Evolutionary conservation across 2,329 filamentous ascomycete genomes (phyloP), one percentile per base, ranked within the genome.

Genomic region (Trichoderma sp.): DNA sequence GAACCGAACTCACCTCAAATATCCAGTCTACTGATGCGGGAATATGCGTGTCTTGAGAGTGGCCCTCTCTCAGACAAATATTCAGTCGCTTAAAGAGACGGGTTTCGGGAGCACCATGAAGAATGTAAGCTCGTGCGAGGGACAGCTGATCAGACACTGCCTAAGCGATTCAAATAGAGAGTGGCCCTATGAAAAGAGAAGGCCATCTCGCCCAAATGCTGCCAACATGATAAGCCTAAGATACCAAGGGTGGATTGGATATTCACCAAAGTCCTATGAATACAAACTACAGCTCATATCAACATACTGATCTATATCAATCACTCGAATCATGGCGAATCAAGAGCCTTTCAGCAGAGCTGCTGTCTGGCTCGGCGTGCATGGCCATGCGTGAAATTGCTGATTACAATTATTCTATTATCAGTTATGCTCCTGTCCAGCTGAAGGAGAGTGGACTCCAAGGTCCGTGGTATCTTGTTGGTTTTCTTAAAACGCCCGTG

Each of bases 391-490:
- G 53, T 64, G 59, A 68, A 64, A 54, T 64, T 68, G 58, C n/a
- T 15, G 34, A 68, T 68, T 68, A 68, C 22, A 68, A 68, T 68
- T 68, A 68, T 32, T 68, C 39, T 60, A 64, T 68, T 64, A 42
- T 39, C 32, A 60, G 53, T 48, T 67, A 22, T 60, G n/a, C 52
- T 67, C 57, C 50, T 45, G 59, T 57, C 42, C 59, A 58, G 50
- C 34, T 37, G 48, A 66, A 59, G 35, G 57, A 32, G 66, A 34
- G 37, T 50, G 52, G 64, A 48, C 34, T 57, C 54, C 8, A 17
- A 59, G 54, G 57, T 64, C 54, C 68, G 67, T 72, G 70, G 70
- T 71, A 73, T 71, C 71, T 71, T 67, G 48, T 70, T 63, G 60
- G 52, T 64, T 54, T 56, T 57, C 50, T 48, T 70, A 54, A 50